phyloP scores from a whole-genome alignment of 1,284 basidiomycete species.

The Cutaneotrichosporon sp. region DNA sequence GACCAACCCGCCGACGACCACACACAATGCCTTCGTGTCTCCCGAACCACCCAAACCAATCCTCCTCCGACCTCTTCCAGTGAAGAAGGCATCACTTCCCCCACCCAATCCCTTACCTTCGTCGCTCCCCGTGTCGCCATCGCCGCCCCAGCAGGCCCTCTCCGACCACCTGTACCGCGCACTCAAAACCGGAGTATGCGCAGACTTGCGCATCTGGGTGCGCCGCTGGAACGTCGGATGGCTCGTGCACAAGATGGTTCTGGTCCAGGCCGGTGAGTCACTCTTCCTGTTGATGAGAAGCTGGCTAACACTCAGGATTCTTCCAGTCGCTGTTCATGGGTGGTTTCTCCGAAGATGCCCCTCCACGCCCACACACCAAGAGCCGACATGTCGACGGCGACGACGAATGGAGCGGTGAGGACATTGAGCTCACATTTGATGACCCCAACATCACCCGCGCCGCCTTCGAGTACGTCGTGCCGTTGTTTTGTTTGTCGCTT shows the following conservation, averaged over 20 bases:
- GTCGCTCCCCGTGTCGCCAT: slow-evolving; percentile 27
- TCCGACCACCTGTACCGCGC: slow-evolving; percentile 67
- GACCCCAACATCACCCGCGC: slow-evolving; percentile 82
- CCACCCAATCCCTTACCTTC: slow-evolving; percentile 16
- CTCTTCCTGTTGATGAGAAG: background rate
- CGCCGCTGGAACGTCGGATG: slow-evolving; percentile 74
- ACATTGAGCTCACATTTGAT: slow-evolving; percentile 71
- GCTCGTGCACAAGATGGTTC: slow-evolving; percentile 73
- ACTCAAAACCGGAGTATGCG: slow-evolving; percentile 67
- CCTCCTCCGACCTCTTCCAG: slow-evolving; percentile 15
- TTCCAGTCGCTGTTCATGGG: slow-evolving; percentile 78
- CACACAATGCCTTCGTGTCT: background rate
- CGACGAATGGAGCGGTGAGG: slow-evolving; percentile 48
- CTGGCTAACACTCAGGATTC: slow-evolving; percentile 62
- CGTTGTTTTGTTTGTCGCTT: slow-evolving; percentile 2
- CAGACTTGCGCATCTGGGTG: slow-evolving; percentile 72
- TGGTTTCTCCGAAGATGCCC: slow-evolving; percentile 63
- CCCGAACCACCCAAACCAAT: slow-evolving; percentile 5
- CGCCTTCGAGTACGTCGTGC: slow-evolving; percentile 56
- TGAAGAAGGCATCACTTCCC: slow-evolving; percentile 17
- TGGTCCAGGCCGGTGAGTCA: slow-evolving; percentile 74
- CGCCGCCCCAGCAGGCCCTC: slow-evolving; percentile 29
- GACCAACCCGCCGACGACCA: background rate
- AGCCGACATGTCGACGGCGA: slow-evolving; percentile 12
- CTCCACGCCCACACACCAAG: slow-evolving; percentile 25